Conservation (phyloP, 208 protist species). For the Trypanosoma grayi region DNA sequence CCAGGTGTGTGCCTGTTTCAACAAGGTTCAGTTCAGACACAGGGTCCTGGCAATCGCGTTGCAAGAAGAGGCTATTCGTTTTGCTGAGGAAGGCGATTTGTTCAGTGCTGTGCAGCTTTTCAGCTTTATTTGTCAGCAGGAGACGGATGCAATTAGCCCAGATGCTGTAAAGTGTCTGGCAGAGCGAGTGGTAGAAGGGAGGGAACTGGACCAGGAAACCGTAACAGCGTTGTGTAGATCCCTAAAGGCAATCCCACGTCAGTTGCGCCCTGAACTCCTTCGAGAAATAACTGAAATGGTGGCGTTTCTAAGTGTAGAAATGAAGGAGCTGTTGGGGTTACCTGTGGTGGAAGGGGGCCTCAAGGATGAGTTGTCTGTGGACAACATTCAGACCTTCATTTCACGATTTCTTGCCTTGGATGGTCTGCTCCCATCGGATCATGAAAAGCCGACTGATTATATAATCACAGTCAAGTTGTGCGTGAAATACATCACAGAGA, state of each 20-base stretch:
- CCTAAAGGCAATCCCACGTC: slow-evolving; percentile 37
- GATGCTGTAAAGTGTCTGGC: slow-evolving; percentile 64
- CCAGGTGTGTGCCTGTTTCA: slow-evolving; percentile 47
- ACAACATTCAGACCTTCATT: slow-evolving; percentile 37
- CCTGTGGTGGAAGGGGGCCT: slow-evolving; percentile 44
- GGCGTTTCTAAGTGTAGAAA: slow-evolving; percentile 32
- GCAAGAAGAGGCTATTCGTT: slow-evolving; percentile 55
- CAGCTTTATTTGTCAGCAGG: slow-evolving; percentile 58
- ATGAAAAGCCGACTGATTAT: slow-evolving; percentile 20
- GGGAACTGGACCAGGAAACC: slow-evolving; percentile 51
- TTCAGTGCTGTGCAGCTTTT: slow-evolving; percentile 66
- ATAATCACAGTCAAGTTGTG: slow-evolving; percentile 14
- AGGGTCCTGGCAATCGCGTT: slow-evolving; percentile 41
- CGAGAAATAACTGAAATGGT: slow-evolving; percentile 50
- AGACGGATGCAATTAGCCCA: slow-evolving; percentile 37
- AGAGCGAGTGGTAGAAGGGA: slow-evolving; percentile 58
- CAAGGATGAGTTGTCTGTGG: slow-evolving; percentile 26
- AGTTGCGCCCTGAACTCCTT: slow-evolving; percentile 29
- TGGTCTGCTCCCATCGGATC: slow-evolving; percentile 11
- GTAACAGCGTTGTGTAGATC: slow-evolving; percentile 40
- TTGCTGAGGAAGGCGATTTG: slow-evolving; percentile 63
- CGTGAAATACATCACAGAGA: slow-evolving; percentile 31
- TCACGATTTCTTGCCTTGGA: slow-evolving; percentile 28
- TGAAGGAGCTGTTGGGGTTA: slow-evolving; percentile 36
- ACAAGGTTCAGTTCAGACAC: slow-evolving; percentile 37